A percentile compares a stretch with the other conserved stretches of the same genome.
Evolutionary conservation across 805 yeast species (phyloP).

Genomic region (Yamadazyma endophytica): DNA sequence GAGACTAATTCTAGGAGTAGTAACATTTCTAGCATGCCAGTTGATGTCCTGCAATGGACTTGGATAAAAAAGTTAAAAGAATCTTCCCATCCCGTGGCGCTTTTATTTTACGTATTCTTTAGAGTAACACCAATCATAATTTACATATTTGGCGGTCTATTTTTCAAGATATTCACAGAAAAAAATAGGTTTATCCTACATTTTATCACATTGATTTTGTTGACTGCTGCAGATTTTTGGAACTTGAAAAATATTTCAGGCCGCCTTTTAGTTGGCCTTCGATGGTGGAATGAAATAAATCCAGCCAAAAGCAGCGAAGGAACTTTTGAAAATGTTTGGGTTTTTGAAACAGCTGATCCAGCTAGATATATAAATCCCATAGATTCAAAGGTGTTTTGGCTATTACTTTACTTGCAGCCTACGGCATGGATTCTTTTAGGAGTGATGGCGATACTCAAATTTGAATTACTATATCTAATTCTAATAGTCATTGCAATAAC

Average conservation of each 20-base stretch:
- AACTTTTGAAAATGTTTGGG: constrained; percentile 66
- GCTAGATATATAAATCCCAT: constrained; percentile 76
- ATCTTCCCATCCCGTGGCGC: constrained; percentile 82
- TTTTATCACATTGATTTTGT: constrained; percentile 71
- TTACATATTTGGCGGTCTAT: constrained; percentile 67
- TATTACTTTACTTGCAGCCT: constrained; percentile 71
- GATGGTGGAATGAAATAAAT: constrained; percentile 91
- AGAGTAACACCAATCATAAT: constrained; percentile 60
- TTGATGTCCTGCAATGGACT: constrained; percentile 20
- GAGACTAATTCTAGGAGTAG: too few relatives aligned
- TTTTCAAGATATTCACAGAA: constrained; percentile 43
- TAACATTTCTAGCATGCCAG: constrained; percentile 7
- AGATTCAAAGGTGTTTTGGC: constrained; percentile 88
- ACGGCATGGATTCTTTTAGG: constrained; percentile 72
- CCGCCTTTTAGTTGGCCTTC: constrained; percentile 79
- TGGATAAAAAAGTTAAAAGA: constrained; percentile 43
- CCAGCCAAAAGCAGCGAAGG: constrained; percentile 47
- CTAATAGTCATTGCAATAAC: constrained; percentile 65
- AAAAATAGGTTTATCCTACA: constrained; percentile 60
- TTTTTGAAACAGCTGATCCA: constrained; percentile 81
- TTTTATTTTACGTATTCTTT: constrained; percentile 58
- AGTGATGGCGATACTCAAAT: constrained; percentile 70
- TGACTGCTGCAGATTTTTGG: constrained; percentile 91
- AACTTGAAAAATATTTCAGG: constrained; percentile 90
- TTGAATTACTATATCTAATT: constrained; percentile 64